phyloP scores from a whole-genome alignment of 1,284 basidiomycete genomes.

The Ustilago sp. region DNA sequence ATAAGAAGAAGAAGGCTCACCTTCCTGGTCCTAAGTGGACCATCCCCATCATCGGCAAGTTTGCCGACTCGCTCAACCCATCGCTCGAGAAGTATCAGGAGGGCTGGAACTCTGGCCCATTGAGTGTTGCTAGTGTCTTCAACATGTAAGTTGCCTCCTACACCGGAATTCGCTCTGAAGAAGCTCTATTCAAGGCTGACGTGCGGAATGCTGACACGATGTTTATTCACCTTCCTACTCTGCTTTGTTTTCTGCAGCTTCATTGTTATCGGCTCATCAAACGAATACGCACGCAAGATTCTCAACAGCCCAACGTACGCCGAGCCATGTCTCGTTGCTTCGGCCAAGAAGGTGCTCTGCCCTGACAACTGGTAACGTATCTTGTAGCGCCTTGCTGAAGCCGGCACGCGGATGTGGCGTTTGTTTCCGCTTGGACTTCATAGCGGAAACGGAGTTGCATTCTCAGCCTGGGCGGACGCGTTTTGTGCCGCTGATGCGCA shows the following conservation, averaged over 20 bases:
- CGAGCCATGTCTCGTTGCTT: constrained; percentile 87
- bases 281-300: constrained; percentile 67
- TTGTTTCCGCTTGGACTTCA: too few species aligned
- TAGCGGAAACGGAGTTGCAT: too few species aligned
- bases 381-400: background rate
- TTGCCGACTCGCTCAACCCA: constrained; percentile 67
- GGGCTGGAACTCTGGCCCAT: constrained; percentile 68
- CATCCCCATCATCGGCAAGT: constrained; percentile 69
- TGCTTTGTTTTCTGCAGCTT: constrained; percentile 45
- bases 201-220: constrained; percentile 12
- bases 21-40: constrained; percentile 68
- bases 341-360: constrained; percentile 87
- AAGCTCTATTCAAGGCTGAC: background rate
- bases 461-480: too few species aligned
- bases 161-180: background rate
- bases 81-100: constrained; percentile 67
- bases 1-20: constrained; percentile 61
- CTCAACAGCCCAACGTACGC: constrained; percentile 67
- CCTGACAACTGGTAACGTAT: constrained; percentile 84
- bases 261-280: constrained; percentile 68
- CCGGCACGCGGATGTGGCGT: constrained; percentile 3
- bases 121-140: constrained; percentile 69
- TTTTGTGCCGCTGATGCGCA: too few species aligned
- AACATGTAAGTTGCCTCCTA: constrained; percentile 55
- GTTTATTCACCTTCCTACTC: background rate